Base-by-base conservation (phyloP, 2,329 filamentous ascomycete genomes). In the Ophiocordyceps camponoti-leonardi region DNA sequence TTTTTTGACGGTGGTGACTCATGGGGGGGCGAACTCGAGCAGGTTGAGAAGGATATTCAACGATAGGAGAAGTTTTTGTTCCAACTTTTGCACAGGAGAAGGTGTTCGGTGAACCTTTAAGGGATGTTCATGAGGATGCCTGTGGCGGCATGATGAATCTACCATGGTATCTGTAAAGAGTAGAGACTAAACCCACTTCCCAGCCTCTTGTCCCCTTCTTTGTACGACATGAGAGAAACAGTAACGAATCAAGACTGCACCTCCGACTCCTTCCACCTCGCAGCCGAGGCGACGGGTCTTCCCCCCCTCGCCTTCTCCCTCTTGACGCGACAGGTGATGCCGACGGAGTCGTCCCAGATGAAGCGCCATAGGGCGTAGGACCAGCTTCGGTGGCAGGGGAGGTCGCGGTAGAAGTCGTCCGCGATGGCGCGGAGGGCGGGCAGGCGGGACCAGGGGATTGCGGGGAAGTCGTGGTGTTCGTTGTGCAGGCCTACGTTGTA, bases 401-500 rank as follows among this genome's bases (percentile, higher is more conserved):
- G 67, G 48, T 84, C 83, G 51, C 82, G 78, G 65, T 98, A 98
- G 60, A 95, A 98, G 64, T 96, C 92, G 51, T 74, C 74, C 1
- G 92, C 92, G 47, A 93, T 83, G 50, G 77, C 67, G 58, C 88
- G 79, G 45, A 98, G 69, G 58, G 72, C 72, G 46, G 81, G 83
- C 37, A 98, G 73, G 30, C 83, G 73, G 11, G 87, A 95, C 92
- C 92, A 98, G 0, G 92, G 90, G 42, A 98, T 77, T 43, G 92
- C 92, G 12, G 92, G 92, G 67, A 98, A 98, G 64, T 98, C 92
- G 63, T 98, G 92, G 65, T 98, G 92, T 70, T 98, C 92, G 61
- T 98, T 98, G 70, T 98, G 92, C 57, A 95, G 69, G 45, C 92
- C 92, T 42, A 98, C 92, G 56, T 98, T 98, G 72, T 96, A 98